Base-by-base conservation (phyloP, 164 flowering plant genomes). In the Pachysandra terminalis region DNA sequence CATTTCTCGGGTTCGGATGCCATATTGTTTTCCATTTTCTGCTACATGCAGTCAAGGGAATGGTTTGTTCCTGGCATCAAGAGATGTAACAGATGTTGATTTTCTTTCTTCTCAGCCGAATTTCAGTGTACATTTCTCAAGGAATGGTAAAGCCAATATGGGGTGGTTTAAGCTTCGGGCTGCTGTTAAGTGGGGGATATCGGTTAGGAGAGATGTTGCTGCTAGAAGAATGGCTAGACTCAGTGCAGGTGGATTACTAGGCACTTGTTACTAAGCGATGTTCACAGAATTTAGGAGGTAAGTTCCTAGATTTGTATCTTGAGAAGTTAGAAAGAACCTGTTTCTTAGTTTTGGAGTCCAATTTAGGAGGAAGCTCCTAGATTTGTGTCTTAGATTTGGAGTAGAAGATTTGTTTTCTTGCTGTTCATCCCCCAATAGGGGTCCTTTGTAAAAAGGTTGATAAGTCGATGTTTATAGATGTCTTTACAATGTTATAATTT, bases 151-250 rank as follows among this genome's bases (percentile, higher is more conserved):
- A 23, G 70, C 77, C 40, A 73, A 66, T 61, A 77, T 77, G 41
- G 59, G 79, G 24, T 88, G 91, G 89, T 80, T 80, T 49, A 86
- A 82, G 81, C 68, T 86, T 15, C 74, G 77, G 53, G 86, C 90
- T 27, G 84, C 75, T 24, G n/a, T 88, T 54, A 81, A 74, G 70
- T 81, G 79, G 81, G 71, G 72, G 40, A 70, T 83, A 24, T 60
- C 72, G 3, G 70, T 78, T 19, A 77, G 73, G 73, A 65, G 72
- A 37, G 62, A 40, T 17, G 59, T 68, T 26, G 85, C 89, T 70
- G 83, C 81, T 40, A 82, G 65, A 77, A 82, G 72, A 65, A 71
- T 60, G 70, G 68, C 70, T 59, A 66, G 57, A 19, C 58, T 22
- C 24, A 21, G 37, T 52, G 49, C 74, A 59, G 59, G 48, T 60